These are phyloP conservation scores for Plasmopara halstedii DNA, from an alignment of 352 stramenopile genomes.

Conservation along the genomic window DNA sequence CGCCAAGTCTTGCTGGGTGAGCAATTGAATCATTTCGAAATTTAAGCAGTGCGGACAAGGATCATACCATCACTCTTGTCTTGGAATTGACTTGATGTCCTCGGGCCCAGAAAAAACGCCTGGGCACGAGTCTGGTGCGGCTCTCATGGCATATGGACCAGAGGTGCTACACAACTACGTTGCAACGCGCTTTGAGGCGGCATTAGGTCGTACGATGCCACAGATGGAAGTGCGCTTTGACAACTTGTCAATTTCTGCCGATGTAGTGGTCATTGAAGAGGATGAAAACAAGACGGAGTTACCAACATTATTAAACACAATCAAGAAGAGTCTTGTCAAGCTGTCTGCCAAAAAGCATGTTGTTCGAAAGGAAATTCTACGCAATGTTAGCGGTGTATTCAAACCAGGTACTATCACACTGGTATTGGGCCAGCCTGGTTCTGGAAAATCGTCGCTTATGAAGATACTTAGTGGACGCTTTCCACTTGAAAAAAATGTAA, in stretches of 20 bases:
- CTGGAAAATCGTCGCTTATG: slow-evolving; percentile 21
- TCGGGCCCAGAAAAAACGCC: slow-evolving; percentile 8
- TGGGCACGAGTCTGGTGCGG: slow-evolving; percentile 18
- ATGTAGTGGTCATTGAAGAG: slow-evolving; percentile 18
- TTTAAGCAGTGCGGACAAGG: slow-evolving; percentile 13
- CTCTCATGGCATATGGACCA: slow-evolving; percentile 28
- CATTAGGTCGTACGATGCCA: slow-evolving; percentile 32
- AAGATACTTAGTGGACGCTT: slow-evolving; percentile 32
- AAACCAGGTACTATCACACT: slow-evolving; percentile 28
- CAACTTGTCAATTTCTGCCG: slow-evolving; percentile 17
- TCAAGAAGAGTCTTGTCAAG: slow-evolving; percentile 24
- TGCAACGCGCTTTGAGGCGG: slow-evolving; percentile 18
- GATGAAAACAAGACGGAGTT: slow-evolving; percentile 18
- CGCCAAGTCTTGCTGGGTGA: background rate
- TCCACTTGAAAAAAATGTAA: slow-evolving; percentile 29
- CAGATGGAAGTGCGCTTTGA: slow-evolving; percentile 35
- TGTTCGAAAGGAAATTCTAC: slow-evolving; percentile 40
- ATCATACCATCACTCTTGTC: background rate
- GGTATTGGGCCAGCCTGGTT: slow-evolving; percentile 16
- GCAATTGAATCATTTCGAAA: slow-evolving; percentile 15
- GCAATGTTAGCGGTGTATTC: slow-evolving; percentile 38
- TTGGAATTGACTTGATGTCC: slow-evolving; percentile 1
- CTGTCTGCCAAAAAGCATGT: slow-evolving; percentile 31
- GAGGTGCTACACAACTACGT: slow-evolving; percentile 33
- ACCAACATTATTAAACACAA: slow-evolving; percentile 37